These are phyloP conservation scores for Yamadazyma conglobata DNA, from an alignment of 1,139 yeast species.

Conservation along the genomic window DNA sequence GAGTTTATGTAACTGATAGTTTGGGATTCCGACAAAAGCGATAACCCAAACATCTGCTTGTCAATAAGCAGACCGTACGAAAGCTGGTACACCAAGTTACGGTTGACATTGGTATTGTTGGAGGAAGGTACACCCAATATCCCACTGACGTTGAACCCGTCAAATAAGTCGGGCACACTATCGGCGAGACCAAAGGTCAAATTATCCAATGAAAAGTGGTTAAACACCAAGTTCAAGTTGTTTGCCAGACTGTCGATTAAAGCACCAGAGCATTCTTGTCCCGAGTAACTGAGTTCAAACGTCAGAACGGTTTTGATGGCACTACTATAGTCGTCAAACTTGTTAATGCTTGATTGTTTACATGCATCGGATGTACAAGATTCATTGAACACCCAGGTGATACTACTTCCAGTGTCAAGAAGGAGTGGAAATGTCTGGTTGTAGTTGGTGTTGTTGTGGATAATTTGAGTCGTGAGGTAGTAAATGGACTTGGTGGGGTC, in stretches of 20 bases:
- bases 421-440: slow-evolving; percentile 45
- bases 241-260: slow-evolving; percentile 24
- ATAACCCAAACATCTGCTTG: slow-evolving; percentile 21
- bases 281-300: slow-evolving; percentile 50
- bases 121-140: slow-evolving; percentile 57
- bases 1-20: slow-evolving; percentile 13
- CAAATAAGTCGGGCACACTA: slow-evolving; percentile 51
- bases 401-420: slow-evolving; percentile 65
- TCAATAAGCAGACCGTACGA: slow-evolving; percentile 17
- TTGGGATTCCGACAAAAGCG: slow-evolving; percentile 18
- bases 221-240: slow-evolving; percentile 24
- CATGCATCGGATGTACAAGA: slow-evolving; percentile 50
- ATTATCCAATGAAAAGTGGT: slow-evolving; percentile 34
- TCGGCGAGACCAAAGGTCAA: slow-evolving; percentile 54
- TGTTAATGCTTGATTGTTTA: slow-evolving; percentile 17
- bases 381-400: slow-evolving; percentile 59
- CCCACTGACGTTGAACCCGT: slow-evolving; percentile 54
- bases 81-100: slow-evolving; percentile 24
- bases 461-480: slow-evolving; percentile 20
- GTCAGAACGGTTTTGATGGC: slow-evolving; percentile 12
- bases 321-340: slow-evolving; percentile 21
- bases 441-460: slow-evolving; percentile 24
- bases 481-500: slow-evolving; percentile 27
- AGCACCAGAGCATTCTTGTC: slow-evolving; percentile 54
- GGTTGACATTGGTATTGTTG: slow-evolving; percentile 15